A percentile compares a stretch with the other conserved stretches of the same genome.
Evolutionary conservation across 2,329 filamentous ascomycete species (phyloP).

Genomic region (Phialemonium atrogriseum): DNA sequence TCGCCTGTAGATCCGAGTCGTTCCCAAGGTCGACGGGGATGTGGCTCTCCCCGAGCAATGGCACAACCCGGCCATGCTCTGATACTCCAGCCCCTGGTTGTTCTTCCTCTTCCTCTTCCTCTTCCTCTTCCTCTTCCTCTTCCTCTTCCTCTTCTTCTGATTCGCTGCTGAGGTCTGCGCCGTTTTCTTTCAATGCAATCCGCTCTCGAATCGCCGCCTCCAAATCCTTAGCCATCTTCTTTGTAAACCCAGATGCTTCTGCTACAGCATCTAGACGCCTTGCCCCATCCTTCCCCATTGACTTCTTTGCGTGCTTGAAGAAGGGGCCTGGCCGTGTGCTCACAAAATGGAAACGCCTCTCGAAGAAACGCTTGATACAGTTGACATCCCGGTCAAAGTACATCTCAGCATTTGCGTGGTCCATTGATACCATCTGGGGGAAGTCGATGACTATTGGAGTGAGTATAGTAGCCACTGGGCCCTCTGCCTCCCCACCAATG

Average conservation of each 20-base stretch:
- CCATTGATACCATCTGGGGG: slow-evolving; percentile 94
- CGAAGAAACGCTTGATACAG: slow-evolving; percentile 92
- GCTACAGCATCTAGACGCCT: slow-evolving; percentile 78
- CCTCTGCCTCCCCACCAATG: slow-evolving; percentile 3
- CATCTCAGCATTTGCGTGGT: slow-evolving; percentile 88
- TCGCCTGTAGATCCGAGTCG: not conserved
- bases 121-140: slow-evolving; percentile 19
- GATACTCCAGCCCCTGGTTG: slow-evolving; percentile 16
- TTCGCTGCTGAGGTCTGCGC: slow-evolving; percentile 10
- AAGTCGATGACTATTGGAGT: slow-evolving; percentile 92
- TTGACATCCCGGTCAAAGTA: slow-evolving; percentile 96
- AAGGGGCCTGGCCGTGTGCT: slow-evolving; percentile 76
- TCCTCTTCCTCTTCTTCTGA: slow-evolving; percentile 21
- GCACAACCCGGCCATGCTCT: not conserved
- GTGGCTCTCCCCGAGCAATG: not conserved
- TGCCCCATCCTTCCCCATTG: slow-evolving; percentile 54
- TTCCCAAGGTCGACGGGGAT: not conserved
- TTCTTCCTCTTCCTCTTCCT: slow-evolving; percentile 17
- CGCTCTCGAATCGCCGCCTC: slow-evolving; percentile 84
- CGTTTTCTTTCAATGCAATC: slow-evolving; percentile 35
- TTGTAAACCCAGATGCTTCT: slow-evolving; percentile 89
- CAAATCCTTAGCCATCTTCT: slow-evolving; percentile 92
- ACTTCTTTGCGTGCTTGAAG: slow-evolving; percentile 76
- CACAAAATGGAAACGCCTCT: slow-evolving; percentile 79
- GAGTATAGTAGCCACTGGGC: slow-evolving; percentile 38